phyloP scores from a whole-genome alignment of 2,329 filamentous ascomycete species.

The Acephala macrosclerotiorum region DNA sequence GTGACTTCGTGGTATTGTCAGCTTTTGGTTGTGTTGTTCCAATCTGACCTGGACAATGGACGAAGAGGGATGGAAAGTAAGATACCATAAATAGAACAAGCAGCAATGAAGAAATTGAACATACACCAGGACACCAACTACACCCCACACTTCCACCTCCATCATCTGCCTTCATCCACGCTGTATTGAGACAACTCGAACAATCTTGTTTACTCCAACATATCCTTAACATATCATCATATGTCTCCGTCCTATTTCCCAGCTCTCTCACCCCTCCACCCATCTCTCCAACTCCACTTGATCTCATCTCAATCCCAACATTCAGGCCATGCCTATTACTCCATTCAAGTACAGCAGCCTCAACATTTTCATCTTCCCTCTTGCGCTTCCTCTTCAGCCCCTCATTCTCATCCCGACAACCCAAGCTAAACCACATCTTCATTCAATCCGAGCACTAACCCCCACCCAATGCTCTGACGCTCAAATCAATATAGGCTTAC shows the following conservation, averaged over 20 bases:
- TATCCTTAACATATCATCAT: constrained; percentile 50
- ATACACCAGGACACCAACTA: constrained; percentile 18
- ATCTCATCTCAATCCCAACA: not conserved
- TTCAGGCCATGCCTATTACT: not conserved
- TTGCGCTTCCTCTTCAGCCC: not conserved
- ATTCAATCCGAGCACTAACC: too few species aligned
- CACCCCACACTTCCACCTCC: constrained; percentile 35
- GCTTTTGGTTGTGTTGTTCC: not conserved
- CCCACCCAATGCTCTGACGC: too few species aligned
- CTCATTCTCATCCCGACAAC: not conserved
- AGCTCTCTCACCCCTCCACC: not conserved
- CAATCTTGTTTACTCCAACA: constrained; percentile 62
- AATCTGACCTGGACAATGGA: too few species aligned
- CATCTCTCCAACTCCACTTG: not conserved
- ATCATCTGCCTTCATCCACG: not conserved
- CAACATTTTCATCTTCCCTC: not conserved
- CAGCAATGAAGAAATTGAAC: constrained; percentile 12
- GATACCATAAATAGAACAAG: constrained; percentile 13
- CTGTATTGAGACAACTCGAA: constrained; percentile 50
- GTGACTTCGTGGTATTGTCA: constrained; percentile 42
- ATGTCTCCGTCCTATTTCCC: constrained; percentile 20
- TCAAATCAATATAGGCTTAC: too few species aligned
- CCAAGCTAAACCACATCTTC: not conserved
- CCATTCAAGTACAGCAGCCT: not conserved
- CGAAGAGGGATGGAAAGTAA: too few species aligned